Conservation (phyloP, 345 rosid genomes). For the Aethionema arabicum region DNA sequence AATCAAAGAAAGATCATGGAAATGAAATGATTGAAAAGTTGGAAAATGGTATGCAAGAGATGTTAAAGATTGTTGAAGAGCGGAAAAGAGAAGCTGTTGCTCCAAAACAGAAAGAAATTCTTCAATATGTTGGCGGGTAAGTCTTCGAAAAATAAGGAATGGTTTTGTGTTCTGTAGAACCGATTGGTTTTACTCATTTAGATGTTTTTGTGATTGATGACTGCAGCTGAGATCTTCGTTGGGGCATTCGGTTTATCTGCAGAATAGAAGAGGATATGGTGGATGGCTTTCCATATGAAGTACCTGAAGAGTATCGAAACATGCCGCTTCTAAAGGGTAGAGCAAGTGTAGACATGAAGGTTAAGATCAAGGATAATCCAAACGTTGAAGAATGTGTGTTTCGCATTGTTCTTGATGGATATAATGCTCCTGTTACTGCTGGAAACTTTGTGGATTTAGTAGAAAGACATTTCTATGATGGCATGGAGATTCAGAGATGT, state of each 20-base stretch:
- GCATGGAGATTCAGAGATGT: slow-evolving; percentile 99
- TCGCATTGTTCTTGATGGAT: slow-evolving; percentile 91
- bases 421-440: slow-evolving; percentile 93
- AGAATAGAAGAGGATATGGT: slow-evolving; percentile 99
- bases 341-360: slow-evolving; percentile 96
- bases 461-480: slow-evolving; percentile 90
- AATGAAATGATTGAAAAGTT: slow-evolving; percentile 70
- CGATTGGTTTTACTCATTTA: slow-evolving; percentile 39
- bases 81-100: slow-evolving; percentile 91
- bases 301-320: slow-evolving; percentile 74
- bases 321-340: slow-evolving; percentile 97
- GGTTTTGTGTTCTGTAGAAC: slow-evolving; percentile 1
- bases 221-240: slow-evolving; percentile 99
- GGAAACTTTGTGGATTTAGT: slow-evolving; percentile 95
- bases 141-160: slow-evolving; percentile 23
- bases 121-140: slow-evolving; percentile 84
- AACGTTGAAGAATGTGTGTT: slow-evolving; percentile 78
- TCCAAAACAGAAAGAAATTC: slow-evolving; percentile 88
- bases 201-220: slow-evolving; percentile 75
- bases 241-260: slow-evolving; percentile 98
- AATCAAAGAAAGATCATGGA: slow-evolving; percentile 85
- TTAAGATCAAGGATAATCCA: slow-evolving; percentile 96
- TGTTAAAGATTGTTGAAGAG: slow-evolving; percentile 79
- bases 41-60: slow-evolving; percentile 84
- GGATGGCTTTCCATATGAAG: slow-evolving; percentile 88